phyloP scores from a whole-genome alignment of 768 basidiomycete species.

The Lepiota brunneoincarnata region DNA sequence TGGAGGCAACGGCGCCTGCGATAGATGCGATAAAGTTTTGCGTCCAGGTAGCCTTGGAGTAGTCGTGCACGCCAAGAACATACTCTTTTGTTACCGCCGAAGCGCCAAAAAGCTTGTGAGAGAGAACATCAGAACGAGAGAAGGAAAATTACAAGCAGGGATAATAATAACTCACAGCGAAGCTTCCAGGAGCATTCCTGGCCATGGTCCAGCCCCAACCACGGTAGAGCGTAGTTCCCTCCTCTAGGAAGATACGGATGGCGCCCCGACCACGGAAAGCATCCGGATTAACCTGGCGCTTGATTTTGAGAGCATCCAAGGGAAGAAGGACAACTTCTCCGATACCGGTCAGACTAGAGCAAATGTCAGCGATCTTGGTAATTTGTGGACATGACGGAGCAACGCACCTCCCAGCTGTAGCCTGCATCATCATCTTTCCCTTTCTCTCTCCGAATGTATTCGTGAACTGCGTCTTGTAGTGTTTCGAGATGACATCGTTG shows the following conservation, averaged over 20 bases:
- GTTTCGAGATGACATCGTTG: constrained; percentile 82
- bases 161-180: constrained; percentile 63
- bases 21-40: constrained; percentile 98
- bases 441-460: constrained; percentile 89
- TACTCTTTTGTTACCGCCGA: constrained; percentile 96
- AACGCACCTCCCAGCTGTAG: constrained; percentile 82
- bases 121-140: not conserved
- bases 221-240: constrained; percentile 89
- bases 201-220: constrained; percentile 99
- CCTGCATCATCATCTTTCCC: constrained; percentile 95
- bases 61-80: constrained; percentile 83
- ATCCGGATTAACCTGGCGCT: constrained; percentile 97
- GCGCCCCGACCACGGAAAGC: constrained; percentile 95
- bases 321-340: constrained; percentile 99
- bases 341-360: constrained; percentile 67
- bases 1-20: constrained; percentile 91
- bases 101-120: constrained; percentile 90
- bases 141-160: not conserved
- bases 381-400: not conserved
- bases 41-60: constrained; percentile 91
- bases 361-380: constrained; percentile 7
- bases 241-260: constrained; percentile 86
- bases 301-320: constrained; percentile 96
- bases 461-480: constrained; percentile 82
- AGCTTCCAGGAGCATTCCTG: constrained; percentile 92